Base-by-base conservation (phyloP, 1,284 basidiomycete species). In the Inonotus hispidus region DNA sequence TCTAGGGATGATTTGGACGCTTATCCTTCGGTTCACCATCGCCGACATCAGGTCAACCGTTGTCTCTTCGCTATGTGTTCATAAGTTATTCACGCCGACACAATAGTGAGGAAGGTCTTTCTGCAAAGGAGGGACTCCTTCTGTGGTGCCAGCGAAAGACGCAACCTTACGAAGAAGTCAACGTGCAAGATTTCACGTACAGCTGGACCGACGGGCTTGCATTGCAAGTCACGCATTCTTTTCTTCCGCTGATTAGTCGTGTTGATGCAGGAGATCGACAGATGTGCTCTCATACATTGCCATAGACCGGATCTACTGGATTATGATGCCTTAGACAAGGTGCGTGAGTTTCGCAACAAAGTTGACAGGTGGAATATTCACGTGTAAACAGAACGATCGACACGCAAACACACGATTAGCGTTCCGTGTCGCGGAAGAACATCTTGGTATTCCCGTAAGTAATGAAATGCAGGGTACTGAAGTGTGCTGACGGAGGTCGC, bases 141-240 rank as follows among this genome's bases (percentile, higher is more conserved):
- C 82, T 99, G 1, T 99, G 96, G 96, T 98, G 95, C 77, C 96
- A 98, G 71, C 85, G 96, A 60, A 97, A 97, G 76, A 99, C 97
- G 0, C 85, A 84, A 32, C 87, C 88, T 0, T 98, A 99, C 75
- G 84, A 87, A 63, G 92, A 95, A 68, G 95, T 98, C 19, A 77
- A 97, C 59, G 93, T 99, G 7, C 85, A 92, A 74, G 93, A 98
- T 72, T 99, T 99, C 72, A 92, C 92, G 16, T 73, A 83, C 46
- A 95, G 92, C 70, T 99, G 93, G 89, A 88, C 89, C 47, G 93
- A 98, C 71, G 96, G 96, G 45, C 84, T 98, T 62, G 96, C 96
- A 52, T 79, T 99, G 93, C 95, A 74, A 53, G 32, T 41, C 50
- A 64, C 53, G 25, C 16, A 53, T 57, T 41, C 2, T 43, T 38